Conservation (phyloP, 2,329 filamentous ascomycete species). For the Pseudogymnoascus sp. region DNA sequence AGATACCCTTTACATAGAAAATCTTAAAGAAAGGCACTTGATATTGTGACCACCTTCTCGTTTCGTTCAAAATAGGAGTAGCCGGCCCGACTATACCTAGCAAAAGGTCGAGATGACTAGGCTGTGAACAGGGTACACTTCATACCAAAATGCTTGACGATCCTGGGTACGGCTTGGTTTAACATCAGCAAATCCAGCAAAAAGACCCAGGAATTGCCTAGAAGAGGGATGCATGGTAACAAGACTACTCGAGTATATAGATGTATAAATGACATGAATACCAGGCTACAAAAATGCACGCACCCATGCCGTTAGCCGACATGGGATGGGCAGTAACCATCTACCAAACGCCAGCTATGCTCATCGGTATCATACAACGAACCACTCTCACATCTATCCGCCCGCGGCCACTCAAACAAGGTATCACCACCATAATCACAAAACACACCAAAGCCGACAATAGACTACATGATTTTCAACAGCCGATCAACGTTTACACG, state of each 20-base stretch:
- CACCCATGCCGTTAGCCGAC: not conserved
- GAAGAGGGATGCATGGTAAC: not conserved
- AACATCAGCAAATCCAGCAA: too few relatives aligned
- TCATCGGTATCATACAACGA: conserved; percentile 6
- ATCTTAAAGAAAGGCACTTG: not conserved
- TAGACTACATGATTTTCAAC: not conserved
- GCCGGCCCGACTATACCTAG: not conserved
- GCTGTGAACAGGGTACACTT: too few relatives aligned
- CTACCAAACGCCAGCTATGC: conserved; percentile 6
- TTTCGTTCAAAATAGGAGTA: not conserved
- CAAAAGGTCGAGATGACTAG: too few relatives aligned
- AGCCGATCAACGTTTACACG: not conserved
- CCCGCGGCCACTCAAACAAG: conserved; percentile 3
- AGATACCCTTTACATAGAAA: not conserved
- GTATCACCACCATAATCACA: not conserved
- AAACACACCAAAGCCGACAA: not conserved
- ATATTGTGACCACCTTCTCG: not conserved
- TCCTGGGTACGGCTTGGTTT: too few relatives aligned
- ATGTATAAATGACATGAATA: not conserved
- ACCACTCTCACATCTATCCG: not conserved
- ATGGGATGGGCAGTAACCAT: not conserved
- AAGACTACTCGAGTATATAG: not conserved
- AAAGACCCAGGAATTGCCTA: not conserved
- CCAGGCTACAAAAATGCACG: not conserved
- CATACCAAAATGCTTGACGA: too few relatives aligned